Evolutionary conservation across 441 rosid species (phyloP), one percentile per base, ranked within the genome.

Genomic region (Euphorbia schlechtendalii): DNA sequence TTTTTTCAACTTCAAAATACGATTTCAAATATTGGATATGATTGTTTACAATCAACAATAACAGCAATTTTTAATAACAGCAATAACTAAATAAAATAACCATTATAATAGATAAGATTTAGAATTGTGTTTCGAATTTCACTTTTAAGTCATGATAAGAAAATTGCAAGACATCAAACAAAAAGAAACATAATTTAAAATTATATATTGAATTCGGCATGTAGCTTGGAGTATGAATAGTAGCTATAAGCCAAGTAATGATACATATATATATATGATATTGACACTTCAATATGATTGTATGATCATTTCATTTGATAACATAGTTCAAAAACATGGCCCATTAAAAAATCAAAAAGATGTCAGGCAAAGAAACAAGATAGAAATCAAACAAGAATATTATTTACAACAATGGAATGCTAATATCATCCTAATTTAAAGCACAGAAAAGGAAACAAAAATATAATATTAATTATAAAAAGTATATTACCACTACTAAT

Each of bases 231-330:
- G 20, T 10, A 12, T 51, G 55, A 51, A 51, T 51, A 18, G 55
- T 49, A 49, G 22, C 54, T 49, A 51, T 51, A 15, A n/a, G 8
- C 22, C 54, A 4, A 49, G 18, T 18, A 7, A 49, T 49, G 4
- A 17, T 40, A 40, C 14, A 40, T 9, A 40, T 12, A 32, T 32
- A n/a, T 46, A 11, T 11, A 54, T 54, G 59, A 56, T 28, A 56
- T 56, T 56, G 59, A 56, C 59, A 56, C 18, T 56, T 56, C 59
- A 56, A 56, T 56, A 56, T 56, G 59, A 56, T 56, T 38, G 48
- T 15, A 59, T 14, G 15, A 59, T 59, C n/a, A 59, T 59, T 32
- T 32, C 34, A 32, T 32, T 57, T 59, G 45, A 36, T 20, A 32
- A 32, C 10, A n/a, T 57, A 17, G 43, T 38, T 36, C 15, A 1